phyloP scores from a whole-genome alignment of 2,329 filamentous ascomycete species.

The Pyricularia sp. region DNA sequence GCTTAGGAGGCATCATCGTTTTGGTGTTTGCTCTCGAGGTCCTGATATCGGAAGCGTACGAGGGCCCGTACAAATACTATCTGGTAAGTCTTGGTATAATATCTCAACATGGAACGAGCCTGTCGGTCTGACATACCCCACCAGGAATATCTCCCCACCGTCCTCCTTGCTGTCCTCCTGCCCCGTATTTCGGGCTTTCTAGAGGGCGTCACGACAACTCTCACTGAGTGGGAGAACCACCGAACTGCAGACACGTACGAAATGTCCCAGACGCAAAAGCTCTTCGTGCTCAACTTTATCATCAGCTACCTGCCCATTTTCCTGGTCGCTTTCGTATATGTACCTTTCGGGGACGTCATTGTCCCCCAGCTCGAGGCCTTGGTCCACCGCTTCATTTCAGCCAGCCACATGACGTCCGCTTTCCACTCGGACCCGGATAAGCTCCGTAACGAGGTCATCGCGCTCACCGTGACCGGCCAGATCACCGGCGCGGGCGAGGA shows the following conservation, averaged over 20 bases:
- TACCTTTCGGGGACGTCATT: constrained; percentile 50
- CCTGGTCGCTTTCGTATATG: constrained; percentile 1
- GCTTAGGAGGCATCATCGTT: constrained; percentile 58
- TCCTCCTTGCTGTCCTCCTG: constrained; percentile 56
- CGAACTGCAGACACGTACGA: constrained; percentile 61
- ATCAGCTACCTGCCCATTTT: constrained; percentile 4
- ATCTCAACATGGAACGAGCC: not conserved
- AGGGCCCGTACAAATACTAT: constrained; percentile 56
- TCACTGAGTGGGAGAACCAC: constrained; percentile 69
- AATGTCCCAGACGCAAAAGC: constrained; percentile 61
- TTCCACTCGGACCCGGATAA: constrained; percentile 59
- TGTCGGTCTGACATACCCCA: not conserved
- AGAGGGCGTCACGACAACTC: constrained; percentile 49
- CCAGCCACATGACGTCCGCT: constrained; percentile 40
- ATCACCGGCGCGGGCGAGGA: constrained; percentile 65
- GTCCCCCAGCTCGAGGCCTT: constrained; percentile 59
- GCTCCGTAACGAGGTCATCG: constrained; percentile 64
- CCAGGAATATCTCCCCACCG: constrained; percentile 63
- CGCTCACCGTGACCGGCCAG: constrained; percentile 64
- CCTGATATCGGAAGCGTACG: constrained; percentile 65
- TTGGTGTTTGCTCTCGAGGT: constrained; percentile 66
- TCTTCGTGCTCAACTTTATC: constrained; percentile 40
- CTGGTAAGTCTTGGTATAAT: constrained; percentile 35
- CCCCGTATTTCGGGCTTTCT: constrained; percentile 56
- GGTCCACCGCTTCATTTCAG: constrained; percentile 37